These are phyloP conservation scores for Avicennia marina DNA, from an alignment of 257 asterid species.

Conservation along the genomic window DNA sequence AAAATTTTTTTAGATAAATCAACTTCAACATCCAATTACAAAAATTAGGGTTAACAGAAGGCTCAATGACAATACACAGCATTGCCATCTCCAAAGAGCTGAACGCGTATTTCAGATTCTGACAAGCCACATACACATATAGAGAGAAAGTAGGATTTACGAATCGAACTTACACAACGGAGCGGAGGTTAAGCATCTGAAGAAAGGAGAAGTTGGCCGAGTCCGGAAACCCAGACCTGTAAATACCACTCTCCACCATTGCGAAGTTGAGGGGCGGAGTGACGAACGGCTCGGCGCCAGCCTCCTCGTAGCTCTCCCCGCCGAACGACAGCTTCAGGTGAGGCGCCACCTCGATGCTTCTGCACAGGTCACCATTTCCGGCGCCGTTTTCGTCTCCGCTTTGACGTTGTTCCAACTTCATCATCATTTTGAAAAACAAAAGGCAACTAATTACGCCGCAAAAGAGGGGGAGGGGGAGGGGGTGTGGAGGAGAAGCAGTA, in stretches of 20 bases:
- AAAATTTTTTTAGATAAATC: no score
- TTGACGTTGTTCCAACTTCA: conserved; percentile 8
- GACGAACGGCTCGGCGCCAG: conserved; percentile 34
- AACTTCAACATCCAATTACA: no score
- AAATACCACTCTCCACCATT: conserved; percentile 69
- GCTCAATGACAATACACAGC: no score
- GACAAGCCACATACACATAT: neutral
- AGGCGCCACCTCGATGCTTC: conserved; percentile 30
- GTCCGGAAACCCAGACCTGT: conserved; percentile 76
- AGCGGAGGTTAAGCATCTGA: conserved; percentile 62
- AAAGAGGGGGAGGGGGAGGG: neutral
- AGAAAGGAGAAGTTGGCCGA: conserved; percentile 62
- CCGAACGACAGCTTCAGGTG: no score
- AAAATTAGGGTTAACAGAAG: no score
- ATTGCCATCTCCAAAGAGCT: no score
- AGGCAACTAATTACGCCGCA: neutral
- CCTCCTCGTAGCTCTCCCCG: conserved; percentile 27
- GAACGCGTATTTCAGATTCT: no score
- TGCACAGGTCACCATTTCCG: conserved; percentile 32
- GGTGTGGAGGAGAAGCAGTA: neutral
- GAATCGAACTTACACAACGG: conserved; percentile 44
- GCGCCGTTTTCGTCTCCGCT: conserved; percentile 14
- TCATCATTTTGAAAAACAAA: conserved; percentile 12
- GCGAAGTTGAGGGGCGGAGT: conserved; percentile 80
- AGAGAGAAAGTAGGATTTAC: neutral